Evolutionary conservation across 2,329 filamentous ascomycete genomes (phyloP), one percentile per base, ranked within the genome.

Genomic region (Apiospora malaysiana): DNA sequence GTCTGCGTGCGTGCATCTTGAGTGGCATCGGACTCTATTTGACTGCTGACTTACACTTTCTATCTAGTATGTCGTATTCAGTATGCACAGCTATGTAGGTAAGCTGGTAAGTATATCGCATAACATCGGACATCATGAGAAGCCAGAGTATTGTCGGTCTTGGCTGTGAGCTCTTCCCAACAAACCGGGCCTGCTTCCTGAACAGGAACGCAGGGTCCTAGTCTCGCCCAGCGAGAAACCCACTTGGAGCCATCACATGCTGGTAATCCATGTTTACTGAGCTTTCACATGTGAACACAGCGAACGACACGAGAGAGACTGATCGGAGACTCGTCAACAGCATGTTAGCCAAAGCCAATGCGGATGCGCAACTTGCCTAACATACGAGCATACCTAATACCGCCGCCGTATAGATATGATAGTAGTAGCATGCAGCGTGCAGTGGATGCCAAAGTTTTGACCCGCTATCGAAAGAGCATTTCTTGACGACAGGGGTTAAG

Each of bases 181-280:
- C 66, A 68, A 68, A 68, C 66, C 66, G 66, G 66, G 43, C 32
- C 43, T 46, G 43, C 25, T 66, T 68, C 66, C 66, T 68, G 43
- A 68, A 68, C 27, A 47, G 66, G 66, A 32, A 68, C 25, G 66
- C 46, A 68, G 46, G 25, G 32, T 46, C 43, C 66, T 40, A 47
- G 43, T 25, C 66, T 37, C 66, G 23, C 66, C 46, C 66, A 47
- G 66, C 18, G 37, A 47, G 66, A 68, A 47, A 37, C 25, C 43
- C 66, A 68, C 66, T 12, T 45, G 16, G 25, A 32, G 12, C 25
- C 66, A 46, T 68, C 66, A 68, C 66, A 68, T 68, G 66, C 66
- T 68, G 66, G 66, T n/a, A 43, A 47, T 32, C 43, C 66, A 45
- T 27, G 51, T 37, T n/a, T 10, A 37, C 27, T n/a, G 56, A 63